Evolutionary conservation across 148 eudicot genomes (phyloP).

Genomic region (Simmondsia chinensis): DNA sequence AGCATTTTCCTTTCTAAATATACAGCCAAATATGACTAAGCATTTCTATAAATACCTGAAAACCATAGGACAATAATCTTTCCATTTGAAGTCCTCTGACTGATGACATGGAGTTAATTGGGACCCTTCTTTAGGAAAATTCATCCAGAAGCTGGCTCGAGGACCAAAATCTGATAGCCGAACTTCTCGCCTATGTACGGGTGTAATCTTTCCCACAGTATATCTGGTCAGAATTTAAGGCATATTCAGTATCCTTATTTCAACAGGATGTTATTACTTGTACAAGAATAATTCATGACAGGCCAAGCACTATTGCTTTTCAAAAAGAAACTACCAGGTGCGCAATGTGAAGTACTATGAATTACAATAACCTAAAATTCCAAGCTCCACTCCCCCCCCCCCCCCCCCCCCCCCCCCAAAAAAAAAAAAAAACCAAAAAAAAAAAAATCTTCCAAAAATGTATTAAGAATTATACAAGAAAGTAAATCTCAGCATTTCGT

Average conservation of each 20-base stretch:
- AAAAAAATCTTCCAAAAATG: no score
- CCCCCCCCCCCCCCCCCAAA: no score
- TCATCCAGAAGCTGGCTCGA: constrained; percentile 96
- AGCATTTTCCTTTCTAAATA: no score
- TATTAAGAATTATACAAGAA: no score
- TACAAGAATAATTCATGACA: not conserved
- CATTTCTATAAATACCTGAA: constrained; percentile 99
- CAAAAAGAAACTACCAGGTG: not conserved
- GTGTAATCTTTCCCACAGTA: constrained; percentile 97
- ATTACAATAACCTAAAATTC: no score
- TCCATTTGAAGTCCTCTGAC: constrained; percentile 95
- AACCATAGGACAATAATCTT: constrained; percentile 98
- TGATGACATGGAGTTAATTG: constrained; percentile 92
- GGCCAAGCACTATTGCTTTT: not conserved
- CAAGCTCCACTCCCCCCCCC: no score
- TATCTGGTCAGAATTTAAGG: constrained; percentile 54
- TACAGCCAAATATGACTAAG: no score
- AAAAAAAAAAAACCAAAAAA: no score
- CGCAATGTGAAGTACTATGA: not conserved
- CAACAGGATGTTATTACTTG: constrained; percentile 3
- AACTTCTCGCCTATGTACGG: constrained; percentile 87
- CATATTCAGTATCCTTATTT: constrained; percentile 18
- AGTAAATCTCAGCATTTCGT: no score
- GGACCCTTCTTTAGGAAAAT: constrained; percentile 87
- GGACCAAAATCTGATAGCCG: constrained; percentile 83